Evolutionary conservation across 352 stramenopile genomes (phyloP).

Genomic region (Pythium inflatum): DNA sequence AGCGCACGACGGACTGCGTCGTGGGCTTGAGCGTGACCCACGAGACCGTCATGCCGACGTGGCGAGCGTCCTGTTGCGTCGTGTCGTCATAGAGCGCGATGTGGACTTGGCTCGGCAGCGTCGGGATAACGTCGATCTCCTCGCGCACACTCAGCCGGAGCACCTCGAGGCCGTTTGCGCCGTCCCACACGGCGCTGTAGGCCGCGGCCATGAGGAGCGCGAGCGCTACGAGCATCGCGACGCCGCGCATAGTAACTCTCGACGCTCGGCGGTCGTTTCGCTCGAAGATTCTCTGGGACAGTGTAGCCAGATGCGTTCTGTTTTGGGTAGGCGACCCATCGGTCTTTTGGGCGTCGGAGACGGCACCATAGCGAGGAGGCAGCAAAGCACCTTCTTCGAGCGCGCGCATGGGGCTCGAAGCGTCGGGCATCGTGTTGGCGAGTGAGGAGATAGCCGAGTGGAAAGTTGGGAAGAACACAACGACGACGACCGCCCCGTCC

Average conservation of each 20-base stretch:
- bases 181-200: conserved; percentile 20
- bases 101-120: conserved; percentile 48
- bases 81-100: conserved; percentile 45
- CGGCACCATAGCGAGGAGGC: background rate
- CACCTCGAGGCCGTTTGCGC: background rate
- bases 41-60: conserved; percentile 58
- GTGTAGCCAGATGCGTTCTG: conserved; percentile 12
- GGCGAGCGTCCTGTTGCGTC: background rate
- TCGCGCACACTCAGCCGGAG: conserved; percentile 16
- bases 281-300: conserved; percentile 14
- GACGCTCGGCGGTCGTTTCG: conserved; percentile 9
- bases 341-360: conserved; percentile 24
- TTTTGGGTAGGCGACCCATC: conserved; percentile 22
- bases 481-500: background rate
- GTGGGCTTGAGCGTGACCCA: conserved; percentile 56
- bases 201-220: conserved; percentile 12
- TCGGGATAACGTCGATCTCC: conserved; percentile 20
- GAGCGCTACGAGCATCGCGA: conserved; percentile 15
- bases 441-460: background rate
- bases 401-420: background rate
- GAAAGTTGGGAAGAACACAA: background rate
- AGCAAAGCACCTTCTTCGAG: background rate
- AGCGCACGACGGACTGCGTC: conserved; percentile 51
- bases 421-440: background rate
- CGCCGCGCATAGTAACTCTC: conserved; percentile 14